A percentile compares a stretch with the other conserved stretches of the same genome.
Conservation (phyloP, 352 stramenopile genomes). For the Pythium dissotocum region DNA sequence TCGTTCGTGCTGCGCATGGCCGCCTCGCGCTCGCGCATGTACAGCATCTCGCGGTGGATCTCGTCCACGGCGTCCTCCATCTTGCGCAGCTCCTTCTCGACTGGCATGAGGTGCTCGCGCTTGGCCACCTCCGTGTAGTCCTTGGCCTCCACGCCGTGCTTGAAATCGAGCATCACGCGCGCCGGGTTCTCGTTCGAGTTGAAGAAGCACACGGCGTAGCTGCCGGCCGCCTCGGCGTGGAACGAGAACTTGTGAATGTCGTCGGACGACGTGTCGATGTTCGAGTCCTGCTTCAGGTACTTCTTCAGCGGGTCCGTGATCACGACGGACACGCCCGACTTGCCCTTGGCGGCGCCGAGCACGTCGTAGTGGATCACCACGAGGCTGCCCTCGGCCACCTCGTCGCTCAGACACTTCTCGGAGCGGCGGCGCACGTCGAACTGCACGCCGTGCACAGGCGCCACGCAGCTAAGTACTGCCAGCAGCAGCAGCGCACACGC, state of each 20-base stretch:
- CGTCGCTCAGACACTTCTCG: slow-evolving; percentile 86
- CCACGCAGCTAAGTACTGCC: slow-evolving; percentile 22
- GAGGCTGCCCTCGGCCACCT: slow-evolving; percentile 73
- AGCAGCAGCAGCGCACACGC: slow-evolving; percentile 32
- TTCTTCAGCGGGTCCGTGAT: slow-evolving; percentile 78
- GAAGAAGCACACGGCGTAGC: slow-evolving; percentile 80
- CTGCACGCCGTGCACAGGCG: slow-evolving; percentile 51
- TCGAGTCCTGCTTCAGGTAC: slow-evolving; percentile 82
- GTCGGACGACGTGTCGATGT: slow-evolving; percentile 81
- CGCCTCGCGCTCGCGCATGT: slow-evolving; percentile 86
- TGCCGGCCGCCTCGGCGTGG: slow-evolving; percentile 63
- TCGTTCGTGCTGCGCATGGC: slow-evolving; percentile 90
- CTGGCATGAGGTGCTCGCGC: slow-evolving; percentile 87
- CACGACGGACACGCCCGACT: slow-evolving; percentile 65
- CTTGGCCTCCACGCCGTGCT: slow-evolving; percentile 87
- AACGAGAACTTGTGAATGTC: slow-evolving; percentile 87
- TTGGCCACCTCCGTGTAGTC: slow-evolving; percentile 90
- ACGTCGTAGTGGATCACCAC: slow-evolving; percentile 87
- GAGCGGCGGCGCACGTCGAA: slow-evolving; percentile 69
- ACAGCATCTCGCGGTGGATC: slow-evolving; percentile 90
- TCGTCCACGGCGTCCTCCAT: slow-evolving; percentile 90
- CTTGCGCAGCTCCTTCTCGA: slow-evolving; percentile 88
- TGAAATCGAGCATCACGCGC: slow-evolving; percentile 86
- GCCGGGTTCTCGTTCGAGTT: slow-evolving; percentile 75
- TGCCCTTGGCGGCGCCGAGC: slow-evolving; percentile 59